Evolutionary conservation across 1,284 basidiomycete genomes (phyloP), one percentile per base, ranked within the genome.

Genomic region (Rhodotorula sp.): DNA sequence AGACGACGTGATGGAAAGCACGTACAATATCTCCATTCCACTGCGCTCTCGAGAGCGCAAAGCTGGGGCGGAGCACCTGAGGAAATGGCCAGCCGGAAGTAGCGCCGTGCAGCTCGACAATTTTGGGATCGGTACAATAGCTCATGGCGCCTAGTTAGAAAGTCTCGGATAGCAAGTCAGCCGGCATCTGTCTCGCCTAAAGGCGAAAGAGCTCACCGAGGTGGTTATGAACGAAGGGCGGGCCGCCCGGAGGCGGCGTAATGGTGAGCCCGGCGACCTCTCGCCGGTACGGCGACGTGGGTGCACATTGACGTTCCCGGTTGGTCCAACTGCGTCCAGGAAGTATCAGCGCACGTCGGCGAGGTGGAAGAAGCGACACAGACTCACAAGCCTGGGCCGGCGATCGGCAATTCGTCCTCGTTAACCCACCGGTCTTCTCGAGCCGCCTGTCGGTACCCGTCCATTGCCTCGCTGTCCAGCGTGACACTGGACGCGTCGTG

Each of bases 61-160:
- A 62, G 16, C 34, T 43, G 10, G 61, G 61, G n/a, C 50, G 50
- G 18, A 62, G 61, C 2, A 23, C 23, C 5, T 52, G 48, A 47
- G 28, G 5, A 15, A 26, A n/a, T 2, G 48, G 63, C 12, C 19
- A 60, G 66, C 71, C 72, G 14, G 66, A 58, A 15, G 73, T 75
- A 61, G 61, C 67, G 23, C 73, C 71, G 54, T 77, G 76, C 5
- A 77, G 64, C 18, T 70, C 64, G 28, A 76, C 68, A 19, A 66
- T 69, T 19, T 67, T 66, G 15, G 74, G 72, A 47, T 76, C 69
- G 19, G 52, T 26, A 60, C 77, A 78, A 45, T 76, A 66, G 64
- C 74, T 71, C 64, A 75, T 76, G 43, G 74, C 70, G 14, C 62
- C 38, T 43, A 43, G 2, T 2, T 2, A 43, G 38, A 43, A 43